Evolutionary conservation across 1,139 yeast genomes (phyloP).

Genomic region (Lodderomyces beijingensis): DNA sequence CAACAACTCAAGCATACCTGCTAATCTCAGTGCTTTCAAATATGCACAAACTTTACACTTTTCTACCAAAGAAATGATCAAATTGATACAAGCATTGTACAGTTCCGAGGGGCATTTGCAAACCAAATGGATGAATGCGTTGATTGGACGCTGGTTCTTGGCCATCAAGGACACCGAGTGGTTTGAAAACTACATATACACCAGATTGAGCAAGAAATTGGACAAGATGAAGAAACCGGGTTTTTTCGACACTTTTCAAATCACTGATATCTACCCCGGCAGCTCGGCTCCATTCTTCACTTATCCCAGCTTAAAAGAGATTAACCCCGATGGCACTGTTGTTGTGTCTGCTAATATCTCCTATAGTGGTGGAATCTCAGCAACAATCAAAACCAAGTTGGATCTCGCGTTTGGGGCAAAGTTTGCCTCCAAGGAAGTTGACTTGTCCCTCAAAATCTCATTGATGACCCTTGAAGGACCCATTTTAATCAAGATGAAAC

Average conservation of each 20-base stretch:
- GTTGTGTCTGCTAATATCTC: slow-evolving; percentile 56
- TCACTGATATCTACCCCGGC: slow-evolving; percentile 73
- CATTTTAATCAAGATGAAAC: slow-evolving; percentile 62
- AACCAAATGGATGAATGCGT: slow-evolving; percentile 86
- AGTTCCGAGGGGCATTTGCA: slow-evolving; percentile 80
- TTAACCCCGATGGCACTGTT: slow-evolving; percentile 81
- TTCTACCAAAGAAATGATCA: slow-evolving; percentile 65
- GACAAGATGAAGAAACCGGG: slow-evolving; percentile 82
- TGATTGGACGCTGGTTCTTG: slow-evolving; percentile 76
- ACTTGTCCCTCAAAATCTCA: slow-evolving; percentile 67
- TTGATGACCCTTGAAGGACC: slow-evolving; percentile 72
- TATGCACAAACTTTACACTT: slow-evolving; percentile 74
- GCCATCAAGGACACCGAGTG: slow-evolving; percentile 68
- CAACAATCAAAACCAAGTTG: slow-evolving; percentile 77
- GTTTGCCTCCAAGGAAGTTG: slow-evolving; percentile 76
- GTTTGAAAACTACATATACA: slow-evolving; percentile 53
- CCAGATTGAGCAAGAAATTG: slow-evolving; percentile 65
- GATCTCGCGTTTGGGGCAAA: slow-evolving; percentile 69
- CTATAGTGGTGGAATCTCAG: slow-evolving; percentile 69
- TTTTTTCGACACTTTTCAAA: slow-evolving; percentile 75
- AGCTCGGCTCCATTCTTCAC: slow-evolving; percentile 76
- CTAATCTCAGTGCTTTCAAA: slow-evolving; percentile 25
- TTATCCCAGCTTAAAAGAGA: slow-evolving; percentile 61
- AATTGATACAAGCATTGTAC: slow-evolving; percentile 69
- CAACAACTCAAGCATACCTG: neutral